Evolutionary conservation across 2,329 filamentous ascomycete species (phyloP).

Genomic region (Xylaria sp.): DNA sequence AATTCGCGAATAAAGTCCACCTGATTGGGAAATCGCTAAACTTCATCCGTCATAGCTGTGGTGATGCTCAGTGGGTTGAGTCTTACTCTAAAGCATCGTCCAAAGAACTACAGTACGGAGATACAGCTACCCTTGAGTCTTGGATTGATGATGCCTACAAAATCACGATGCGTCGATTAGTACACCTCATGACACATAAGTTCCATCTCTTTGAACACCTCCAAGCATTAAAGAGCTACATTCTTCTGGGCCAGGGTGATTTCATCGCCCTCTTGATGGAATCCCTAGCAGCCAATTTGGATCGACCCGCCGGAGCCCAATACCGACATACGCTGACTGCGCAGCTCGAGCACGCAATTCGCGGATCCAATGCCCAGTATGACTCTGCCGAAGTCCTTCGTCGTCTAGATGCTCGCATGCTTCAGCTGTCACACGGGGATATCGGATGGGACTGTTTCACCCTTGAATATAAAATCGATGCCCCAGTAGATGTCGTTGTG

Average conservation of each 20-base stretch:
- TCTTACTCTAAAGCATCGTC: slow-evolving; percentile 92
- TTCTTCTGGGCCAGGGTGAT: slow-evolving; percentile 92
- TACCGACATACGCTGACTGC: slow-evolving; percentile 96
- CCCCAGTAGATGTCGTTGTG: slow-evolving; percentile 94
- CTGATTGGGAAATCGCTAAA: slow-evolving; percentile 97
- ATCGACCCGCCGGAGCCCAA: slow-evolving; percentile 93
- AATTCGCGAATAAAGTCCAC: slow-evolving; percentile 96
- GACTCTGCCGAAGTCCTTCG: slow-evolving; percentile 91
- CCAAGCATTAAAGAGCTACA: slow-evolving; percentile 89
- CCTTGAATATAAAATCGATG: slow-evolving; percentile 96
- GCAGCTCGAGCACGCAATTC: slow-evolving; percentile 96
- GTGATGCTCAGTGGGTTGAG: slow-evolving; percentile 93
- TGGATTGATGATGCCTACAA: slow-evolving; percentile 98
- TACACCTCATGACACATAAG: slow-evolving; percentile 91
- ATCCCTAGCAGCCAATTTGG: slow-evolving; percentile 87
- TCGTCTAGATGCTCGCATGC: slow-evolving; percentile 94
- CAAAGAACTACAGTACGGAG: slow-evolving; percentile 89
- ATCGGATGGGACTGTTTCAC: slow-evolving; percentile 99
- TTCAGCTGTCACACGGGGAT: slow-evolving; percentile 93
- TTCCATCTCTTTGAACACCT: slow-evolving; percentile 95
- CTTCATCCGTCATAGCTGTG: slow-evolving; percentile 95
- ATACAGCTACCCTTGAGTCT: slow-evolving; percentile 86
- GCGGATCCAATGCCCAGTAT: slow-evolving; percentile 95
- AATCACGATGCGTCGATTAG: slow-evolving; percentile 94
- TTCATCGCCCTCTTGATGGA: slow-evolving; percentile 98